Evolutionary conservation across 371 early-diverging fungal genomes (phyloP).

Genomic region (Blakeslea trispora): DNA sequence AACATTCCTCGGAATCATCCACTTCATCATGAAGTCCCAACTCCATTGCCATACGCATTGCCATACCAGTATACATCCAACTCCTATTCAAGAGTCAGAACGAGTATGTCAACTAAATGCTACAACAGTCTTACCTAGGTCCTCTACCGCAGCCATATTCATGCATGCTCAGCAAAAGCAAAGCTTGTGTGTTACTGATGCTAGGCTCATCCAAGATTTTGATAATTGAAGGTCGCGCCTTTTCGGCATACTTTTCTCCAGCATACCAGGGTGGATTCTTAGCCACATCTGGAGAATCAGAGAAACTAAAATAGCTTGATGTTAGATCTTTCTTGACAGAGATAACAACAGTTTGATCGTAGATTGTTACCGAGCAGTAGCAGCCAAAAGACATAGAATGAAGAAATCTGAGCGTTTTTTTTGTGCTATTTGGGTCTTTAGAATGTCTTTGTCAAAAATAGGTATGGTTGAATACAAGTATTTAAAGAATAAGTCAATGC

Average conservation of each 20-base stretch:
- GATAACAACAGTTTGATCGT: slow-evolving; percentile 15
- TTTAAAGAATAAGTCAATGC: slow-evolving; percentile 56
- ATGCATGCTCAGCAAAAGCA: slow-evolving; percentile 57
- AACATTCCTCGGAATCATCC: slow-evolving; percentile 23
- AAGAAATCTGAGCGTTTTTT: slow-evolving; percentile 39
- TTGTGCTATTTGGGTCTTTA: slow-evolving; percentile 34
- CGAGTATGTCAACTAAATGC: too few relatives aligned
- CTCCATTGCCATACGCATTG: slow-evolving; percentile 61
- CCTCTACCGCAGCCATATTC: slow-evolving; percentile 65
- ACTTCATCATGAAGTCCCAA: slow-evolving; percentile 58
- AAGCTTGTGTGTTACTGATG: slow-evolving; percentile 53
- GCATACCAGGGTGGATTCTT: slow-evolving; percentile 51
- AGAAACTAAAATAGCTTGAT: slow-evolving; percentile 27
- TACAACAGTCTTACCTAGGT: slow-evolving; percentile 34
- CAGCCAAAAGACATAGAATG: slow-evolving; percentile 33
- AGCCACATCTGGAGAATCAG: slow-evolving; percentile 37
- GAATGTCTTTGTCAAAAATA: slow-evolving; percentile 47
- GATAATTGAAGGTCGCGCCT: slow-evolving; percentile 33
- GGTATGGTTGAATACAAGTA: slow-evolving; percentile 47
- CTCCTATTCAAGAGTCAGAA: slow-evolving; percentile 28
- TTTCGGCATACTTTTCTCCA: slow-evolving; percentile 50
- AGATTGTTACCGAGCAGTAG: slow-evolving; percentile 40
- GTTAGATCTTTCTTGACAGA: too few relatives aligned
- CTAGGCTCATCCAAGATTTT: slow-evolving; percentile 51
- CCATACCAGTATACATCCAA: slow-evolving; percentile 76